These are phyloP conservation scores for Colletotrichum sp. DNA, from an alignment of 2,329 filamentous ascomycete genomes.

Conservation along the genomic window DNA sequence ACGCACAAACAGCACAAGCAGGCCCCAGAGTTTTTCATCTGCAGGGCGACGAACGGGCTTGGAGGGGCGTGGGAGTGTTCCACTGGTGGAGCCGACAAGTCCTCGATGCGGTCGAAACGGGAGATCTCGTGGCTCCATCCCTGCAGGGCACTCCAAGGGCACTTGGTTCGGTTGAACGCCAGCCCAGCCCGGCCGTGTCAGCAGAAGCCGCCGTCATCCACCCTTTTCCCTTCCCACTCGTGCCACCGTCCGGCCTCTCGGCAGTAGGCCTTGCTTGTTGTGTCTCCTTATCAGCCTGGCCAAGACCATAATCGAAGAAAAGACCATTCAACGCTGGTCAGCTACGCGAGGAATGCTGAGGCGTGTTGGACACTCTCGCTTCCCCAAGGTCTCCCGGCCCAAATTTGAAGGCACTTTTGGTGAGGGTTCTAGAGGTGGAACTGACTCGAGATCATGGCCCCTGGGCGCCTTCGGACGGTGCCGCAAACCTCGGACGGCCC, in stretches of 20 bases:
- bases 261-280: slow-evolving; percentile 6
- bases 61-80: slow-evolving; percentile 18
- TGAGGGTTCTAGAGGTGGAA: background rate
- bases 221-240: slow-evolving; percentile 5
- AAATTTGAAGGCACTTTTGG: background rate
- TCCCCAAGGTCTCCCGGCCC: background rate
- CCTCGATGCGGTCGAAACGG: slow-evolving; percentile 23
- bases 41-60: slow-evolving; percentile 8
- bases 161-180: slow-evolving; percentile 22
- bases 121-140: slow-evolving; percentile 25
- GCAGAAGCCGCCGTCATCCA: slow-evolving; percentile 8
- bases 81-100: slow-evolving; percentile 16
- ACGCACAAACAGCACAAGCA: slow-evolving; percentile 12
- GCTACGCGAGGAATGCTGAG: background rate
- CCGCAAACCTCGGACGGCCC: slow-evolving; percentile 19
- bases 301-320: background rate
- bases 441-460: slow-evolving; percentile 18
- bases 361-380: background rate
- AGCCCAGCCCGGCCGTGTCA: slow-evolving; percentile 13
- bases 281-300: background rate
- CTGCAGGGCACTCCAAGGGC: slow-evolving; percentile 22
- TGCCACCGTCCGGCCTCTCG: slow-evolving; percentile 7
- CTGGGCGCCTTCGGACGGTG: slow-evolving; percentile 20
- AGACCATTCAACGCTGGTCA: background rate
- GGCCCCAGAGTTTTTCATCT: slow-evolving; percentile 10